Percentiles rank a stretch among this genome's conserved stretches.
Evolutionary conservation across 2,329 filamentous ascomycete genomes (phyloP).

Genomic region (Apiospora kogelbergensis): DNA sequence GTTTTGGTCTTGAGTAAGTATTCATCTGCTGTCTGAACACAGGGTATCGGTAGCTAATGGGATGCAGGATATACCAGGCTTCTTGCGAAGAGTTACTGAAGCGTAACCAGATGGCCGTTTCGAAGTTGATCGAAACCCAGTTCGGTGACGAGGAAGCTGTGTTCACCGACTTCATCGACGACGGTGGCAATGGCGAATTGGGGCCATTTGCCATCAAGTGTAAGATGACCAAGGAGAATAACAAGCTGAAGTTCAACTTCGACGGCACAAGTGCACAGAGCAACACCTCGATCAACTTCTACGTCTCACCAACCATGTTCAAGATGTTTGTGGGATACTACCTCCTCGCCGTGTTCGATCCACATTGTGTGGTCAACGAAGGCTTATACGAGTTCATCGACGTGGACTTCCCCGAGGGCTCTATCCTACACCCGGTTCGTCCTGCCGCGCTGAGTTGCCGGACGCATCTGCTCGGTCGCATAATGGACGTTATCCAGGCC

Average conservation of each 20-base stretch:
- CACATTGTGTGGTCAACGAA: slow-evolving; percentile 48
- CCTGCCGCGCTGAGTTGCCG: slow-evolving; percentile 47
- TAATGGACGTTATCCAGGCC: slow-evolving; percentile 50
- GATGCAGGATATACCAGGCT: slow-evolving; percentile 38
- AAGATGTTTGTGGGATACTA: slow-evolving; percentile 49
- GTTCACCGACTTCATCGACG: slow-evolving; percentile 51
- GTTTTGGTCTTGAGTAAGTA: slow-evolving; percentile 38
- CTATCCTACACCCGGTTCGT: slow-evolving; percentile 44
- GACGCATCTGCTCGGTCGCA: slow-evolving; percentile 46
- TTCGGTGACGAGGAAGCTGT: slow-evolving; percentile 40
- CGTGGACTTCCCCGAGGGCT: slow-evolving; percentile 43
- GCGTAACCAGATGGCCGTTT: slow-evolving; percentile 43
- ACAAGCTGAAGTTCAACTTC: slow-evolving; percentile 48
- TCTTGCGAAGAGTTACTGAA: slow-evolving; percentile 43
- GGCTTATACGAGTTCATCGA: slow-evolving; percentile 51
- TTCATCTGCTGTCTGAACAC: neutral
- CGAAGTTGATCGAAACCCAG: slow-evolving; percentile 44
- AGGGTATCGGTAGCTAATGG: neutral
- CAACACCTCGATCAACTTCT: slow-evolving; percentile 47
- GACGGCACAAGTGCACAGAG: slow-evolving; percentile 47
- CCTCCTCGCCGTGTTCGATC: slow-evolving; percentile 47
- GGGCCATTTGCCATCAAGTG: slow-evolving; percentile 47
- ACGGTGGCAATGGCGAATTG: slow-evolving; percentile 42
- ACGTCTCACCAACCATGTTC: slow-evolving; percentile 48
- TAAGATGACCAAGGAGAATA: slow-evolving; percentile 43